These are phyloP conservation scores for Lojkania enalia DNA, from an alignment of 2,329 filamentous ascomycete species.

Conservation along the genomic window DNA sequence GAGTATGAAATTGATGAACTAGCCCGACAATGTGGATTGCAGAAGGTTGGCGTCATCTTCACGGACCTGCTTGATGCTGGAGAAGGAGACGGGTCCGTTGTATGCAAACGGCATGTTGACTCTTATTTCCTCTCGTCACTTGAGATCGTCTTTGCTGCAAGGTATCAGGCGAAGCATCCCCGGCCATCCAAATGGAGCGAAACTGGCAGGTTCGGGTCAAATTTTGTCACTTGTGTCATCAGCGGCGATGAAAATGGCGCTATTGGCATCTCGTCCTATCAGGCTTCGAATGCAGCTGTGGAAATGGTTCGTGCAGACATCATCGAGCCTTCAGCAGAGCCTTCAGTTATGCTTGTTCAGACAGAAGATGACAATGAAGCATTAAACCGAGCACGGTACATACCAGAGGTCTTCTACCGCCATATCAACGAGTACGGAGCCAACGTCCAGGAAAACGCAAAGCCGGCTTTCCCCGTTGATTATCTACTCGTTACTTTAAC, in stretches of 20 bases:
- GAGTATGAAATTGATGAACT: slow-evolving; percentile 80
- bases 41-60: slow-evolving; percentile 91
- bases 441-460: slow-evolving; percentile 96
- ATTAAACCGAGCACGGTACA: slow-evolving; percentile 75
- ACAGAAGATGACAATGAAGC: slow-evolving; percentile 84
- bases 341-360: slow-evolving; percentile 90
- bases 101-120: slow-evolving; percentile 95
- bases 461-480: slow-evolving; percentile 93
- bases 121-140: slow-evolving; percentile 93
- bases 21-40: slow-evolving; percentile 79
- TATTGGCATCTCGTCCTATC: slow-evolving; percentile 88
- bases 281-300: slow-evolving; percentile 91
- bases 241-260: slow-evolving; percentile 89
- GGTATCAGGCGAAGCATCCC: slow-evolving; percentile 84
- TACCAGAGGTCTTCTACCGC: slow-evolving; percentile 96
- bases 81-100: slow-evolving; percentile 77
- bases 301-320: slow-evolving; percentile 97
- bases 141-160: slow-evolving; percentile 86
- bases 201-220: slow-evolving; percentile 88
- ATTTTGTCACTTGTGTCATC: slow-evolving; percentile 94
- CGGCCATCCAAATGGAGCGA: slow-evolving; percentile 97
- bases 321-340: slow-evolving; percentile 91
- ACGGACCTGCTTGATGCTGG: slow-evolving; percentile 87
- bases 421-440: slow-evolving; percentile 95
- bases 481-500: slow-evolving; percentile 95